phyloP scores from a whole-genome alignment of 2,329 filamentous ascomycete species.

The Cadophora gregata region DNA sequence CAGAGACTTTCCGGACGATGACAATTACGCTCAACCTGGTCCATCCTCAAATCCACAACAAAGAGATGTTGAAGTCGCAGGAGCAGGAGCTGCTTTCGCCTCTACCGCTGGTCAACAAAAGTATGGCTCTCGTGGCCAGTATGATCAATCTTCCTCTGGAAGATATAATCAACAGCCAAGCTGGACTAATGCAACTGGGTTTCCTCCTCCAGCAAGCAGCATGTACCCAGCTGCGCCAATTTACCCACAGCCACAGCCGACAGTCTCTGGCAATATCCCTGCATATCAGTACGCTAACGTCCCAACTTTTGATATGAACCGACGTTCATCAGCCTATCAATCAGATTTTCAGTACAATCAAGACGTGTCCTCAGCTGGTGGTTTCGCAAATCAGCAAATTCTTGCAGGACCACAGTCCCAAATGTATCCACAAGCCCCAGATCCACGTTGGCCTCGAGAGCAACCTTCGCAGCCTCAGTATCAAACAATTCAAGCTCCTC shows the following conservation, averaged over 20 bases:
- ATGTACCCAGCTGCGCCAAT: neutral
- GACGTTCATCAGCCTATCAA: neutral
- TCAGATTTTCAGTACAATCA: neutral
- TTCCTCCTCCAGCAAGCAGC: neutral
- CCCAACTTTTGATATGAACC: neutral
- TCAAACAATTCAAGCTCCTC: neutral
- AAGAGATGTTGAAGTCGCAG: neutral
- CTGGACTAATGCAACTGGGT: neutral
- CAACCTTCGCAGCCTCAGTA: neutral
- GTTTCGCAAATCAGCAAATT: neutral
- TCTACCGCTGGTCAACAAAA: neutral
- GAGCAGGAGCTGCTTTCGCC: slow-evolving; percentile 5
- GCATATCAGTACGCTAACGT: neutral
- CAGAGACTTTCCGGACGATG: slow-evolving; percentile 12
- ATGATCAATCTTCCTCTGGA: slow-evolving; percentile 1
- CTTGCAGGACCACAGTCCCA: neutral
- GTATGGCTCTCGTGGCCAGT: neutral
- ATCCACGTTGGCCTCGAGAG: neutral
- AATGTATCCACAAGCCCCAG: neutral
- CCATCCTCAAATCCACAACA: slow-evolving; percentile 1
- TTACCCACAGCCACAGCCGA: neutral
- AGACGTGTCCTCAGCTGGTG: neutral
- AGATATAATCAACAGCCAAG: neutral
- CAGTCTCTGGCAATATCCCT: neutral
- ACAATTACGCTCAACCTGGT: neutral